Base-by-base conservation (phyloP, 192 early-diverging fungal genomes). In the Coemansia sp. region DNA sequence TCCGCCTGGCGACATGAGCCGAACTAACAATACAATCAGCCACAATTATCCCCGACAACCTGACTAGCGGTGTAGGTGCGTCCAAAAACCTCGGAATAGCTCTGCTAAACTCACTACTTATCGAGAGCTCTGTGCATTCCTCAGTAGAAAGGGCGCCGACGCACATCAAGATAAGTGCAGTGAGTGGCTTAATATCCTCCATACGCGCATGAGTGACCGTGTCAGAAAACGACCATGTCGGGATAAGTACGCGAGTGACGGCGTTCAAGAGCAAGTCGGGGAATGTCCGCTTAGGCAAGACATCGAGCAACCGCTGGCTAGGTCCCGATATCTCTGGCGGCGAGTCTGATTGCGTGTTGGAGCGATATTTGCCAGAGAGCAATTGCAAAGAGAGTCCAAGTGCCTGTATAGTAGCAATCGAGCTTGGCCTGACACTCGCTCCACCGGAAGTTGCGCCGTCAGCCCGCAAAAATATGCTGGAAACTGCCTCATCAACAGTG, bases 11-110 rank as follows among this genome's bases (percentile, higher is more conserved):
- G 1, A n/a, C 36, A n/a, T 22, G 64, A 5, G 67, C 22, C 12
- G 31, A 40, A 12, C 29, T 7, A 31, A 74, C 65, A 12, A 82
- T 43, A 6, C 22, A 36, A 29, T 82, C 80, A 16, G 80, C 80
- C 8, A 83, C 80, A 11, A 83, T 34, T 2, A 83, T 67, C 2
- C 80, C 80, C 15, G 80, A 65, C 33, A 83, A 67, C 51, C 70
- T 71, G 5, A 74, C 70, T 10, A 71, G 66, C 2, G 80, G 41
- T 0, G 66, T 73, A 3, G 76, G 80, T 33, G 80, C 72, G 46
- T 83, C 80, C 29, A 83, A 61, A 29, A 78, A 83, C 51, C 67
- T 42, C 15, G 80, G 80, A 9, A 83, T 74, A 0, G 80, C 80
- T 29, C 46, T 60, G 41, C 67, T 68, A 70, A 83, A 83, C 67